Base-by-base conservation (phyloP, 306 rosid genomes). In the Delonix regia region DNA sequence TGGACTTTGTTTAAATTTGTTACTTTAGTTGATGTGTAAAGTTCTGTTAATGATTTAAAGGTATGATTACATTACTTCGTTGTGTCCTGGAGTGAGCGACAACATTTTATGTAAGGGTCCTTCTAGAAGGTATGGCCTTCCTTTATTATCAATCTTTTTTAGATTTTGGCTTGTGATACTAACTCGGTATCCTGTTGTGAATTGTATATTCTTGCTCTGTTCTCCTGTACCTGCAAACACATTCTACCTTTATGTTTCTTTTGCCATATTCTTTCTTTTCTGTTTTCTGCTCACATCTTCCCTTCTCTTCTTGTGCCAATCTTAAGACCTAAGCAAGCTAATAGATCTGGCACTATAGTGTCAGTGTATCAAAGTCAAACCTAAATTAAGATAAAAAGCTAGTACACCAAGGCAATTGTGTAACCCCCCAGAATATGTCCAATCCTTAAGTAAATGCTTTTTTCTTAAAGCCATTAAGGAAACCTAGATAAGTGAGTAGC, bases 11-110 rank as follows among this genome's bases (percentile, higher is more conserved):
- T 69, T 68, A 39, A 57, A 41, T 34, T 28, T 42, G 71, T 15
- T 42, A 60, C 71, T 71, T 66, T 45, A 15, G 52, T 27, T 67
- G 45, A 45, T 74, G 41, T 75, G 78, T 73, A 76, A 83, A 60
- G 1, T 73, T 77, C 33, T 81, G 78, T 83, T 76, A 61, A 74
- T 56, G 11, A 21, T 76, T 78, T 63, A 71, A 71, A 95, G 99
- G 94, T 56, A 59, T 59, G 94, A 92, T 74, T 95, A 95, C 83
- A 76, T 95, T 60, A 73, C 83, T 69, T 73, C 97, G 45, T 76
- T 93, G 59, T 95, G 97, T 86, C 97, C 97, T 79, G 87, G 87
- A 82, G 84, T 66, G 30, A 81, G 81, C 87, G 78, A 67, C 81
- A 85, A 55, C 45, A 65, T 34, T 69, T 69, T 78, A 75, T 65